Evolutionary conservation across 2,329 filamentous ascomycete species (phyloP), one percentile per base, ranked within the genome.

Genomic region (Lasiodiplodia hormozganensis): DNA sequence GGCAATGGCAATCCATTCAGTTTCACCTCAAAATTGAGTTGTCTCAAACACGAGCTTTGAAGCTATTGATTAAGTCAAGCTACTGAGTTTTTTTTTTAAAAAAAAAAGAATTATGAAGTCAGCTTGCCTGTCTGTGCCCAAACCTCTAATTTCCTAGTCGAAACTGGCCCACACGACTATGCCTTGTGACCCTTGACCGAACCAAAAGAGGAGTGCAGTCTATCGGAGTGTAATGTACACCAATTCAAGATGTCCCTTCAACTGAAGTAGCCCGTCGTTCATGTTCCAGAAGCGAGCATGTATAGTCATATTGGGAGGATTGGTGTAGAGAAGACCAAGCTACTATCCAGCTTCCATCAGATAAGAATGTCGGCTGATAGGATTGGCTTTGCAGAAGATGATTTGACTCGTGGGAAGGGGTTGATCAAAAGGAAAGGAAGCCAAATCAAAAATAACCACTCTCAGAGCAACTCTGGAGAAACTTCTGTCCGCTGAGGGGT

Each of bases 211-310:
- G 14, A 38, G 11, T 38, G 31, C 34, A 57, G 54, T 57, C 34
- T 57, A 57, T 38, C 18, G 53, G 21, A 40, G 28, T 18, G 23
- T 11, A 36, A 14, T 53, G 14, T 36, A 6, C 14, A n/a, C 16
- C 23, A 21, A 31, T n/a, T 16, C 31, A 31, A 4, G 6, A 2
- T 36, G 18, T 38, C 16, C 54, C 36, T 60, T 23, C n/a, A 5
- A 40, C 18, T 25, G 57, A 60, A 34, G 18, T 47, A 47, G 57
- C 57, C 38, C 38, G 25, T 34, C 23, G 14, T 28, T 60, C 57
- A 31, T 60, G 21, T 60, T 60, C 14, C 57, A 47, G 57, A 60
- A n/a, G 57, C 38, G 38, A 31, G 38, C 57, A 47, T 47, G 36
- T 16, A 38, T 23, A 14, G 25, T 12, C 6, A 18, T 60, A 16